These are phyloP conservation scores for Alternaria triticina DNA, from an alignment of 2,329 filamentous ascomycete species.

Conservation along the genomic window DNA sequence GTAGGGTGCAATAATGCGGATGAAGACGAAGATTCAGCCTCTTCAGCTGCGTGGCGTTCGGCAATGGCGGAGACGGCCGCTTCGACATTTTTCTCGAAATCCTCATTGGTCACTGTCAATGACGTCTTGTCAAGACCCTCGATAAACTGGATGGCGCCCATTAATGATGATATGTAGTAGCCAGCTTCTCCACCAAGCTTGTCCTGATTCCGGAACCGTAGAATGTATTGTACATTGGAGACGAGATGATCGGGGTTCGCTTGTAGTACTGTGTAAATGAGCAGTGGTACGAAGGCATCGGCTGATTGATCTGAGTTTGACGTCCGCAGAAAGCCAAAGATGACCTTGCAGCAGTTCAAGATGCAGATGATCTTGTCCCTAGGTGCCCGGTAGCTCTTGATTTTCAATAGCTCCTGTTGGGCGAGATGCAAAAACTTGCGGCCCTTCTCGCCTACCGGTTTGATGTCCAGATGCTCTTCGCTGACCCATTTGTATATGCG, in stretches of 20 bases:
- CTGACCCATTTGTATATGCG: conserved; percentile 94
- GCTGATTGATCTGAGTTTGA: conserved; percentile 93
- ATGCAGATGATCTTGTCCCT: conserved; percentile 98
- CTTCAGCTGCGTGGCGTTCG: conserved; percentile 73
- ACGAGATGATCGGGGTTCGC: conserved; percentile 95
- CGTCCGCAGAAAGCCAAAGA: conserved; percentile 92
- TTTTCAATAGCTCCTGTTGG: conserved; percentile 93
- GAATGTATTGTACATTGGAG: conserved; percentile 97
- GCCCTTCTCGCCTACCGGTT: conserved; percentile 81
- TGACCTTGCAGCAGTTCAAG: conserved; percentile 98
- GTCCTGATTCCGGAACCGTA: conserved; percentile 95
- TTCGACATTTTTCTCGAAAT: conserved; percentile 97
- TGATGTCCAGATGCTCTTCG: conserved; percentile 93
- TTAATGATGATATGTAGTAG: conserved; percentile 95
- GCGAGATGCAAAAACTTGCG: conserved; percentile 86
- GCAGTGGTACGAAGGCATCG: conserved; percentile 86
- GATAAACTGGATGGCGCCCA: conserved; percentile 95
- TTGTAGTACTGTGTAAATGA: conserved; percentile 95
- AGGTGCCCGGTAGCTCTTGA: conserved; percentile 95
- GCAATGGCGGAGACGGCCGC: conserved; percentile 94
- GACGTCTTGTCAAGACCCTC: conserved; percentile 95
- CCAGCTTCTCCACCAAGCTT: conserved; percentile 97
- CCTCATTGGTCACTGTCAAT: conserved; percentile 89
- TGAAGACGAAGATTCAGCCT: conserved; percentile 21
- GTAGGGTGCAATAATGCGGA: conserved; percentile 25